Percentiles rank a stretch among this genome's conserved stretches.
Evolutionary conservation across 495 filamentous ascomycete genomes (phyloP).

Genomic region (Tuber borchii): DNA sequence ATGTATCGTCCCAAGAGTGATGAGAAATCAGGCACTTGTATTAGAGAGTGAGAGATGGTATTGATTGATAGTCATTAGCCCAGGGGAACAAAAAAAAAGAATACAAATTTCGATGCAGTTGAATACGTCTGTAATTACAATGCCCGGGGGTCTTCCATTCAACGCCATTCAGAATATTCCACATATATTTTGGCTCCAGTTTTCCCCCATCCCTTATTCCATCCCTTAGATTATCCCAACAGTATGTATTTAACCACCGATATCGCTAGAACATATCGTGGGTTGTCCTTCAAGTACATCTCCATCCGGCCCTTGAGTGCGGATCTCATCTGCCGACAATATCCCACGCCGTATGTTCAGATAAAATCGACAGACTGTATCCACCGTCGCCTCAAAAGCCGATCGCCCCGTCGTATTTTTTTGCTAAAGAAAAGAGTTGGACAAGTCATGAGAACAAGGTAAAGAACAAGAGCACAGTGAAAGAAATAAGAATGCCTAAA

Average conservation of each 20-base stretch:
- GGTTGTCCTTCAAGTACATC: background rate
- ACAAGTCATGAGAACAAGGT: constrained; percentile 1
- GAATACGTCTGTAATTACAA: background rate
- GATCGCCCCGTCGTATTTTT: background rate
- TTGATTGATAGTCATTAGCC: background rate
- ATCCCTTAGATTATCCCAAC: background rate
- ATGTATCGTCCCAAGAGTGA: background rate
- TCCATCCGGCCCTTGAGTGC: background rate
- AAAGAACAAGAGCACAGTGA: background rate
- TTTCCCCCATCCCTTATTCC: background rate
- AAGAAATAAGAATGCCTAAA: constrained; percentile 2
- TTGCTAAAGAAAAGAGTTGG: background rate
- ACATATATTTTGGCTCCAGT: background rate
- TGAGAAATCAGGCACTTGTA: background rate
- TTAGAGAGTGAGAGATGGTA: background rate
- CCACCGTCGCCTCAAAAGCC: background rate
- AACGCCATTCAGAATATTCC: background rate
- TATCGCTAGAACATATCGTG: background rate
- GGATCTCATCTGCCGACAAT: background rate
- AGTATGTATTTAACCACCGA: background rate
- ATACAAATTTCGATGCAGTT: background rate
- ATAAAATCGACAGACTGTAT: background rate
- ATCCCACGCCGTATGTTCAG: background rate
- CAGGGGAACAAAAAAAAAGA: background rate
- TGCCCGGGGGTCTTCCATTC: background rate